Base-by-base conservation (phyloP, 2,329 filamentous ascomycete species). In the Aspergillus alliaceus region DNA sequence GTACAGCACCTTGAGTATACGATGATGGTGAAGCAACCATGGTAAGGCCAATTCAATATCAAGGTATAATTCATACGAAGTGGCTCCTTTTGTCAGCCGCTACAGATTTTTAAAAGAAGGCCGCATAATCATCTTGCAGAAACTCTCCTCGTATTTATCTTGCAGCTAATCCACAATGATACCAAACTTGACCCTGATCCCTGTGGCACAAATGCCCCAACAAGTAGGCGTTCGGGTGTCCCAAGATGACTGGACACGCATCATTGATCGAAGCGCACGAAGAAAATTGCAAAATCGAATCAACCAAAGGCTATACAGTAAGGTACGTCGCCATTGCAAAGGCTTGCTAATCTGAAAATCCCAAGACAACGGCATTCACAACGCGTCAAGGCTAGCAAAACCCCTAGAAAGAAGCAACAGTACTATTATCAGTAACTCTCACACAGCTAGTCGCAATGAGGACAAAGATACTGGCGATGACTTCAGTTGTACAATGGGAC, bases 251-350 rank as follows among this genome's bases (percentile, higher is more conserved):
- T 70, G 68, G 67, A 67, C 64, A 5, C 67, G 68, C 2, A 51
- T 66, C 6, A 61, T 63, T 12, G 54, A 66, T 47, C 63, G 56
- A 31, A 61, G 48, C 14, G 56, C 65, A 50, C 55, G 68, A 34
- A 59, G 67, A 31, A 64, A 53, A 46, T 40, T 69, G 48, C 68
- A 70, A 56, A 70, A 70, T 47, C 61, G 68, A 15, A 48, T 65
- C 31, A 70, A 70, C 46, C 65, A 67, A 40, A 52, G 66, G 20
- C 58, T 59, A n/a, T 68, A 64, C 29, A 59, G 64, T 67, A 53
- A 29, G 62, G 11, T 14, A 6, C n/a, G n/a, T n/a, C n/a, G n/a
- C n/a, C n/a, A n/a, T 11, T 20, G n/a, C 35, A 18, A 11, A 11
- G n/a, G 20, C 35, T 37, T 9, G 20, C n/a, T 7, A 18, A 37